A percentile compares a stretch with the other conserved stretches of the same genome.
phyloP scores from a whole-genome alignment of 2,329 filamentous ascomycete genomes.

The Graphilbum sp. region DNA sequence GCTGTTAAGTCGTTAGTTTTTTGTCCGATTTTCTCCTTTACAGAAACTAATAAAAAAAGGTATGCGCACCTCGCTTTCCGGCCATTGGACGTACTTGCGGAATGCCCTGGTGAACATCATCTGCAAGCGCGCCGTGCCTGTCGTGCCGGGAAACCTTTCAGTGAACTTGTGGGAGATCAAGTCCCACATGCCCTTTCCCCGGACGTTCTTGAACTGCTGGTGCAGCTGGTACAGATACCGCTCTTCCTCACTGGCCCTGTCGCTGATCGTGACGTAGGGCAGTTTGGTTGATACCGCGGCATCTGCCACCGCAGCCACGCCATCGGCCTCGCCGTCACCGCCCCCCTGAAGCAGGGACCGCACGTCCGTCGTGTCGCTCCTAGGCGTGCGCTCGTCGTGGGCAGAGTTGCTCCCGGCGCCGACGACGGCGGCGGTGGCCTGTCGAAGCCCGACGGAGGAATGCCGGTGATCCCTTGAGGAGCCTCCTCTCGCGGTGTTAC shows the following conservation, averaged over 20 bases:
- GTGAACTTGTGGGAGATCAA: slow-evolving; percentile 29
- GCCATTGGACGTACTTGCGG: slow-evolving; percentile 31
- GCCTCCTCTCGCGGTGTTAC: no score
- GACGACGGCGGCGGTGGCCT: not conserved
- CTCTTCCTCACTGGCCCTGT: slow-evolving; percentile 29
- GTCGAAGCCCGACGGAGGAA: not conserved
- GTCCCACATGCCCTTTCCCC: slow-evolving; percentile 43
- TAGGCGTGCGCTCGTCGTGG: not conserved
- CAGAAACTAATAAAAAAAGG: no score
- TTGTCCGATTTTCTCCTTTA: not conserved
- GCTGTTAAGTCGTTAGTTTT: not conserved
- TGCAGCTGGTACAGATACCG: slow-evolving; percentile 33
- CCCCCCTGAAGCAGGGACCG: not conserved
- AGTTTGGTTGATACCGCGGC: not conserved
- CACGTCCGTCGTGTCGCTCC: not conserved
- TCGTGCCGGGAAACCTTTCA: slow-evolving; percentile 14
- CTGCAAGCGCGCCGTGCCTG: slow-evolving; percentile 29
- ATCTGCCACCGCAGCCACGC: not conserved
- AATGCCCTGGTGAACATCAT: slow-evolving; percentile 39
- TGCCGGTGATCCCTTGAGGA: not conserved
- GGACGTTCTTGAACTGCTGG: slow-evolving; percentile 25
- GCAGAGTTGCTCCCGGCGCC: not conserved
- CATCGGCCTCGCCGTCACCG: not conserved
- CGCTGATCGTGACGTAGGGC: slow-evolving; percentile 17
- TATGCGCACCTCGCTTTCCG: slow-evolving; percentile 29